A percentile compares a stretch with the other conserved stretches of the same genome.
These are phyloP conservation scores for Hericium coralloides DNA, from an alignment of 768 basidiomycete species.

Conservation along the genomic window DNA sequence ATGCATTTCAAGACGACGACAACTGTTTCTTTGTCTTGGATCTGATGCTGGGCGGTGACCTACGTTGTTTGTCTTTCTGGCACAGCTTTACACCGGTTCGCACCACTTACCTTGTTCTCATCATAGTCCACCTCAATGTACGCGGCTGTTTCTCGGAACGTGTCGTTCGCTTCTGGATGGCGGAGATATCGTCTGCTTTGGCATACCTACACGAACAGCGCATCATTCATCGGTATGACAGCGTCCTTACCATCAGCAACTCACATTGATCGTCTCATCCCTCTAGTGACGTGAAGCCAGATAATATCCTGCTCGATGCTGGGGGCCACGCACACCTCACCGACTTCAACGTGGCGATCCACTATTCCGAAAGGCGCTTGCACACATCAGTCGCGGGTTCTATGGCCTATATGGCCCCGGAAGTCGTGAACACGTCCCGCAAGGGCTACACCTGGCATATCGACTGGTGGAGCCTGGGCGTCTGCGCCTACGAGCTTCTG, in stretches of 20 bases:
- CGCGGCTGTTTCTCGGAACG: conserved; percentile 58
- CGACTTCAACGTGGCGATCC: conserved; percentile 98
- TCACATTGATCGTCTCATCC: conserved; percentile 6
- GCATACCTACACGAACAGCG: conserved; percentile 86
- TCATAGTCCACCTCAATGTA: conserved; percentile 76
- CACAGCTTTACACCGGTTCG: neutral
- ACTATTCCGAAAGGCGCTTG: conserved; percentile 82
- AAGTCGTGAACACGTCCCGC: conserved; percentile 65
- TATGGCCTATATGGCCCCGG: conserved; percentile 99
- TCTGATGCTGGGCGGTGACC: conserved; percentile 91
- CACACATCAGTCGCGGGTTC: conserved; percentile 94
- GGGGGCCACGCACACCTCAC: conserved; percentile 93
- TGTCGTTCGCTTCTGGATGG: conserved; percentile 78
- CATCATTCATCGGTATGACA: conserved; percentile 82
- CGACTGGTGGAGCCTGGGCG: conserved; percentile 95
- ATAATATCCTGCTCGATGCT: conserved; percentile 93
- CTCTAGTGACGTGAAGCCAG: conserved; percentile 87
- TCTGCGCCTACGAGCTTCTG: conserved; percentile 85
- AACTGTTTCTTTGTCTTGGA: conserved; percentile 98
- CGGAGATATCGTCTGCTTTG: conserved; percentile 78
- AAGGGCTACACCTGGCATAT: conserved; percentile 90
- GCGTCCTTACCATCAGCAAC: neutral
- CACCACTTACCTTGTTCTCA: neutral
- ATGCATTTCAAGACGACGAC: conserved; percentile 95
- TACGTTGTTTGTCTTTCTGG: conserved; percentile 59